Evolutionary conservation across 345 rosid species (phyloP).

Genomic region (Aquilaria malaccensis): DNA sequence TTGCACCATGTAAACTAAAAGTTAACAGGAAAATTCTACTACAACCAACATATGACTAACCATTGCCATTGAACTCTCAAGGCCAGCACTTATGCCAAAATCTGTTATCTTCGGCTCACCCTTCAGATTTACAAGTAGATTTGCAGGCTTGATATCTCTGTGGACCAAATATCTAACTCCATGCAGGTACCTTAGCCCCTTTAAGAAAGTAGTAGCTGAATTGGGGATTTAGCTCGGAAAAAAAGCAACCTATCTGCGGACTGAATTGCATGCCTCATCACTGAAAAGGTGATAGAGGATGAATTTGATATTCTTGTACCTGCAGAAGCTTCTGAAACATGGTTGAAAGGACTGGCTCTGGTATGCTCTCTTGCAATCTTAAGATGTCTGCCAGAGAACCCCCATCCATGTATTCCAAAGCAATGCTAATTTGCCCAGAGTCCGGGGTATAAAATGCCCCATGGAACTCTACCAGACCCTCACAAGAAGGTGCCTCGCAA

Average conservation of each 20-base stretch:
- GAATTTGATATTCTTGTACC: slow-evolving; percentile 30
- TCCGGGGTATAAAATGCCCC: slow-evolving; percentile 95
- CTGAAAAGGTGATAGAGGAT: slow-evolving; percentile 9
- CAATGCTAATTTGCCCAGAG: slow-evolving; percentile 93
- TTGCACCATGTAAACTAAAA: slow-evolving; percentile 1
- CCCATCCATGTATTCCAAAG: slow-evolving; percentile 96
- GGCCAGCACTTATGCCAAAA: slow-evolving; percentile 96
- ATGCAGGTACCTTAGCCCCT: slow-evolving; percentile 92
- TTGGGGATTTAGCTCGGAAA: slow-evolving; percentile 7
- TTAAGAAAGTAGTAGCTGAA: slow-evolving; percentile 7
- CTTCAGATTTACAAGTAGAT: slow-evolving; percentile 84
- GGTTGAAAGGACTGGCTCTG: slow-evolving; percentile 80
- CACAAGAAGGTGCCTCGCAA: slow-evolving; percentile 89
- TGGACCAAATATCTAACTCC: slow-evolving; percentile 89
- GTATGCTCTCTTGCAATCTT: slow-evolving; percentile 47
- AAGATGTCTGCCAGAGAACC: slow-evolving; percentile 91
- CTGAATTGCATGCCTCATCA: background rate
- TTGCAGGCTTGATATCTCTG: slow-evolving; percentile 97
- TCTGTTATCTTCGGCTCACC: slow-evolving; percentile 97
- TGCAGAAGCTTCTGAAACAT: slow-evolving; percentile 83
- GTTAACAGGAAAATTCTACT: background rate
- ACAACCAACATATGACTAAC: slow-evolving; percentile 31
- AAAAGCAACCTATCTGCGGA: slow-evolving; percentile 8
- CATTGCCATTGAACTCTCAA: slow-evolving; percentile 95
- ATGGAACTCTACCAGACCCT: slow-evolving; percentile 92